Evolutionary conservation across 352 stramenopile species (phyloP).

Genomic region (Phytophthora multivora): DNA sequence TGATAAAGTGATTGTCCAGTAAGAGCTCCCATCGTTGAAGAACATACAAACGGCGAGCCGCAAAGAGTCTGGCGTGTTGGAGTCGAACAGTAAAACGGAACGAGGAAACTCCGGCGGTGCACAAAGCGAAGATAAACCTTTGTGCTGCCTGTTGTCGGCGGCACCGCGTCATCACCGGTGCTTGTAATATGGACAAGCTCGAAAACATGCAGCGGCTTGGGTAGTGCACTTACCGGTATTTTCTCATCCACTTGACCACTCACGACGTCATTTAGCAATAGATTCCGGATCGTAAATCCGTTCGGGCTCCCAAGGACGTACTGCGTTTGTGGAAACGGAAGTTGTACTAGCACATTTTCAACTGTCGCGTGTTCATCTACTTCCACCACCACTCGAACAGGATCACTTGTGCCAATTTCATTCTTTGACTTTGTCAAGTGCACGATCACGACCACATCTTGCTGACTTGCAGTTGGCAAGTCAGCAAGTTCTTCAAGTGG

Average conservation of each 20-base stretch:
- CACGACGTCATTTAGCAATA: conserved; percentile 25
- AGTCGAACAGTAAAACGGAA: conserved; percentile 61
- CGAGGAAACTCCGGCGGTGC: conserved; percentile 41
- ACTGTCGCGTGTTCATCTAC: conserved; percentile 4
- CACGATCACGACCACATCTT: conserved; percentile 44
- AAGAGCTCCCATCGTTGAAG: conserved; percentile 14
- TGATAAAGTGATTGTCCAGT: conserved; percentile 43
- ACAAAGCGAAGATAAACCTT: conserved; percentile 51
- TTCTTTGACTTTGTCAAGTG: conserved; percentile 35
- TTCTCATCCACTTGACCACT: conserved; percentile 10
- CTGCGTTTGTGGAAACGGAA: neutral
- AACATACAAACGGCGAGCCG: conserved; percentile 45
- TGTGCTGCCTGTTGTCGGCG: neutral
- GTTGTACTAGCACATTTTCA: conserved; percentile 4
- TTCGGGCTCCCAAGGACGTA: conserved; percentile 15
- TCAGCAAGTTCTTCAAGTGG: conserved; percentile 33
- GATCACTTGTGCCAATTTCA: neutral
- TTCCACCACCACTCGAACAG: conserved; percentile 9
- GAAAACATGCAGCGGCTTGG: conserved; percentile 44
- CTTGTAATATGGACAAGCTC: conserved; percentile 27
- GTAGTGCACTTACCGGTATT: conserved; percentile 12
- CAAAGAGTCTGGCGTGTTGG: conserved; percentile 41
- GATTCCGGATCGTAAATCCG: conserved; percentile 45
- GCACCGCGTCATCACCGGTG: conserved; percentile 4
- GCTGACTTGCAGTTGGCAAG: neutral